phyloP scores from a whole-genome alignment of 2,329 filamentous ascomycete genomes.

The Sphaceloma murrayae region DNA sequence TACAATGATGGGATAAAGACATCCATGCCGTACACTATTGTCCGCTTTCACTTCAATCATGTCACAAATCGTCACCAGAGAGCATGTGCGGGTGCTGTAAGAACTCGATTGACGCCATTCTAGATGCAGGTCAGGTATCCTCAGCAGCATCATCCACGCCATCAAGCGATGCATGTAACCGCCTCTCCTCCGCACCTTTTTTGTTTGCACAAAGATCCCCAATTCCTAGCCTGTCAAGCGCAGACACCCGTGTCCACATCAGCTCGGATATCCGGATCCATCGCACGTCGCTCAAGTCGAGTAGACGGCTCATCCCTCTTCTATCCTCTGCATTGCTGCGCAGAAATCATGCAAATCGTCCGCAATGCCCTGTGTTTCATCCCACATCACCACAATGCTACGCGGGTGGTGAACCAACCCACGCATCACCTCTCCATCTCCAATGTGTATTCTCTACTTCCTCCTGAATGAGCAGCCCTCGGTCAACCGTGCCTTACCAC shows the following conservation, averaged over 20 bases:
- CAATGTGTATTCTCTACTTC: slow-evolving; percentile 68
- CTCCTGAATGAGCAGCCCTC: slow-evolving; percentile 99
- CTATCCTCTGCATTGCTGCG: slow-evolving; percentile 20
- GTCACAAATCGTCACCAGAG: not conserved
- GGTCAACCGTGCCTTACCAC: slow-evolving; percentile 96
- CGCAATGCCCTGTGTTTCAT: slow-evolving; percentile 19
- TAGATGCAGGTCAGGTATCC: slow-evolving; percentile 37
- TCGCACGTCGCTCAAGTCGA: too few species aligned
- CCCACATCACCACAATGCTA: slow-evolving; percentile 17
- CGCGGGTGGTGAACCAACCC: slow-evolving; percentile 13
- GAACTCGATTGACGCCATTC: slow-evolving; percentile 15
- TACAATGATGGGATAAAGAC: too few species aligned
- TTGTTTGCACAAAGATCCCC: too few species aligned
- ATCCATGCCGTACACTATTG: not conserved
- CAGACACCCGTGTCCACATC: slow-evolving; percentile 19
- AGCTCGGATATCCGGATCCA: slow-evolving; percentile 23
- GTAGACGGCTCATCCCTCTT: too few species aligned
- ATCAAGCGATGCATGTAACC: slow-evolving; percentile 21
- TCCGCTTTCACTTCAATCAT: not conserved
- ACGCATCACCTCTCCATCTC: slow-evolving; percentile 18
- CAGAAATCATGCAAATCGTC: slow-evolving; percentile 16
- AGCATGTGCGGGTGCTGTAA: not conserved
- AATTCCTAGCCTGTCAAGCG: too few species aligned
- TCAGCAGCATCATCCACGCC: slow-evolving; percentile 30
- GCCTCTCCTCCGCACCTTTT: slow-evolving; percentile 26